Evolutionary conservation across 495 filamentous ascomycete species (phyloP).

Genomic region (Aspergillus bertholletiae): DNA sequence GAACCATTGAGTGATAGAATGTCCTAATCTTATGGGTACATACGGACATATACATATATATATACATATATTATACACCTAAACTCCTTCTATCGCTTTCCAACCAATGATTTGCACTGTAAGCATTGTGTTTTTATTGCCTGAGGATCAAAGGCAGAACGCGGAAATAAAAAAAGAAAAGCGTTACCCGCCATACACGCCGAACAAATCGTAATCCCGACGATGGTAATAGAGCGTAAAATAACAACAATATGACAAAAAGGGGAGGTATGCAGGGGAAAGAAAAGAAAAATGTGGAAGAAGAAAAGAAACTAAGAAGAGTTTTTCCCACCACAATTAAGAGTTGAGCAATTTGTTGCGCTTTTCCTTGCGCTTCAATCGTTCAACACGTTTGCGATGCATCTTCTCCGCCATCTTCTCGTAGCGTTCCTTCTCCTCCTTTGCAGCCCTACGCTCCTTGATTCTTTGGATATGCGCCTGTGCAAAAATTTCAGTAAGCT

Average conservation of each 20-base stretch:
- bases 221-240: background rate
- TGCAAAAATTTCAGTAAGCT: slow-evolving; percentile 5
- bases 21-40: too few relatives aligned
- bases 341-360: slow-evolving; percentile 94
- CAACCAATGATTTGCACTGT: background rate
- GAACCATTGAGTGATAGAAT: background rate
- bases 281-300: background rate
- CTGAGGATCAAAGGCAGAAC: background rate
- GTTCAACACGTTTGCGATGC: slow-evolving; percentile 91
- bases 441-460: slow-evolving; percentile 76
- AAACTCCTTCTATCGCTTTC: background rate
- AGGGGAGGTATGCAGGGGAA: background rate
- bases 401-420: slow-evolving; percentile 96
- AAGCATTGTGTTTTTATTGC: background rate
- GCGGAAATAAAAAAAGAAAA: background rate
- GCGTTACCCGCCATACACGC: background rate
- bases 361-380: slow-evolving; percentile 92
- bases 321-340: slow-evolving; percentile 50
- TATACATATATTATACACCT: background rate
- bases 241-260: too few relatives aligned
- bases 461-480: slow-evolving; percentile 74
- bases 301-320: slow-evolving; percentile 1
- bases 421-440: slow-evolving; percentile 91
- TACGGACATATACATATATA: too few relatives aligned
- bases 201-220: background rate